Percentiles rank a stretch among this genome's conserved stretches.
Evolutionary conservation across 202 grass and related monocot species (phyloP).

Genomic region (Zizania palustris): DNA sequence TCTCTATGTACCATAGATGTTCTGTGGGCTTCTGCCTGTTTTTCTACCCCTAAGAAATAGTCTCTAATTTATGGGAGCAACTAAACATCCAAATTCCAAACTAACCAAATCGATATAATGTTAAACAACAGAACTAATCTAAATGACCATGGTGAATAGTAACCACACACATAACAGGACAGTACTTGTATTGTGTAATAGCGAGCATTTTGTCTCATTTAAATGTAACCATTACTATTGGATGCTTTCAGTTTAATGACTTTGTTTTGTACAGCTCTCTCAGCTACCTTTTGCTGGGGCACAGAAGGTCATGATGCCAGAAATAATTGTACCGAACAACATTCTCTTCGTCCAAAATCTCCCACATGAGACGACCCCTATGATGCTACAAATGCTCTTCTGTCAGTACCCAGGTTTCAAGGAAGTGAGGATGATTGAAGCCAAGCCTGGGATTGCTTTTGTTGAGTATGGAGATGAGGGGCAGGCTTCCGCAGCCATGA

Average conservation of each 20-base stretch:
- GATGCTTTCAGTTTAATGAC: not conserved
- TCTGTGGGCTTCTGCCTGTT: not conserved
- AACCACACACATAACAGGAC: not conserved
- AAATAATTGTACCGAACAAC: constrained; percentile 84
- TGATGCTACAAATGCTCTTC: constrained; percentile 95
- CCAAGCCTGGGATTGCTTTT: constrained; percentile 92
- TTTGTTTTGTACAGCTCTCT: constrained; percentile 47
- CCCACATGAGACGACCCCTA: constrained; percentile 69
- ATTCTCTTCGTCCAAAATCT: constrained; percentile 95
- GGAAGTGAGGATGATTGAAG: constrained; percentile 88
- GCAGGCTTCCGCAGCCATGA: constrained; percentile 74
- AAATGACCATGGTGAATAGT: not conserved
- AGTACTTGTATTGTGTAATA: not conserved
- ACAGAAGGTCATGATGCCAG: constrained; percentile 66
- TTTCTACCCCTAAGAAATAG: not conserved
- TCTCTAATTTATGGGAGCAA: not conserved
- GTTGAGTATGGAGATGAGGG: constrained; percentile 88
- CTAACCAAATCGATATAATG: not conserved
- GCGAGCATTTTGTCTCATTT: not conserved
- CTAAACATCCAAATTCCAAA: not conserved
- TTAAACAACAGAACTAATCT: not conserved
- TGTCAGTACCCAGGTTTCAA: constrained; percentile 93
- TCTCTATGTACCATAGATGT: not conserved
- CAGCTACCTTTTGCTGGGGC: constrained; percentile 68
- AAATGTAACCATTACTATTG: not conserved